A percentile compares a stretch with the other conserved stretches of the same genome.
These are phyloP conservation scores for Aureobasidium namibiae DNA, from an alignment of 2,329 filamentous ascomycete species.

Conservation along the genomic window DNA sequence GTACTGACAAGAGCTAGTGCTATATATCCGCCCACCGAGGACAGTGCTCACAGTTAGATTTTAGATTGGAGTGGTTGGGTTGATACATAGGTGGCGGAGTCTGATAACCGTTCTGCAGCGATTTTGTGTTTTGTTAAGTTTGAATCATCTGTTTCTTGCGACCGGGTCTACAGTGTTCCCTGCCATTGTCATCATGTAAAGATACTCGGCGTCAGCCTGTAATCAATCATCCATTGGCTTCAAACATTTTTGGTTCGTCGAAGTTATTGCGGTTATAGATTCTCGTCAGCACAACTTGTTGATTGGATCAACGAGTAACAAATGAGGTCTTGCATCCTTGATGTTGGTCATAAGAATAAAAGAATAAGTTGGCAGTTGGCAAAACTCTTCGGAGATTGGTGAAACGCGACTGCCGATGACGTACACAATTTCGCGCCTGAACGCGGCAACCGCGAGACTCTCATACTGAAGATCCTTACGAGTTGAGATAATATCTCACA, in stretches of 20 bases:
- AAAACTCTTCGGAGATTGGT: background rate
- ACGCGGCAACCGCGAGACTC: background rate
- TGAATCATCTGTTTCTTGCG: background rate
- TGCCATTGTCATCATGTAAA: background rate
- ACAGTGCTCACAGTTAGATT: background rate
- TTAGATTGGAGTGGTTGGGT: background rate
- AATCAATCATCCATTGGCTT: background rate
- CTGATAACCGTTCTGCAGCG: background rate
- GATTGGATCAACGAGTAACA: background rate
- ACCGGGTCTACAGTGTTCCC: background rate
- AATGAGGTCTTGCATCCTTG: background rate
- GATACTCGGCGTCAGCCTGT: background rate
- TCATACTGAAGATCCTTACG: background rate
- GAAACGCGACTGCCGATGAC: slow-evolving; percentile 8
- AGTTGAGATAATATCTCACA: background rate
- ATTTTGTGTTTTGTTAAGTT: background rate
- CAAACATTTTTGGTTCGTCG: background rate
- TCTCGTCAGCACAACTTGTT: background rate
- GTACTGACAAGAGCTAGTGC: background rate
- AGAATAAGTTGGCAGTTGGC: slow-evolving; percentile 1
- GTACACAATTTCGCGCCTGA: background rate
- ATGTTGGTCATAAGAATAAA: background rate
- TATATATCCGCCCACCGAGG: background rate
- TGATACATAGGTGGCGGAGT: background rate
- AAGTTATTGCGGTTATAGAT: background rate